Base-by-base conservation (phyloP, 306 rosid species). In the Prosopis cineraria region DNA sequence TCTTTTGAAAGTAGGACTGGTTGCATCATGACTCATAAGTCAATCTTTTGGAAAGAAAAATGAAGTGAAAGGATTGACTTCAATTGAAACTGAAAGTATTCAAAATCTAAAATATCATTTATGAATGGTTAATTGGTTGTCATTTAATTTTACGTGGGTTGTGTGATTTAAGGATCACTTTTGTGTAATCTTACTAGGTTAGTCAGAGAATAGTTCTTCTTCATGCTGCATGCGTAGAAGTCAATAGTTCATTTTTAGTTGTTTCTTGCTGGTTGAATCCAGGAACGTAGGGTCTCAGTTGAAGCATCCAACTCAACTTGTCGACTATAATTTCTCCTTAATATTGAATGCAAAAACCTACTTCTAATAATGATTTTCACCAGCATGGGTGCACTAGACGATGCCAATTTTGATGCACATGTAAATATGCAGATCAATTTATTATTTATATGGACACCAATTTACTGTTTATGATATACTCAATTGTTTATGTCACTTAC, bases 181-280 rank as follows among this genome's bases (percentile, higher is more conserved):
- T 66, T 84, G 68, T 65, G 58, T 29, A 43, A 58, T 47, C 68
- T 72, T 80, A 58, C 33, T 62, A 40, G 37, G 29, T 50, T 70
- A 9, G 14, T 66, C 71, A 20, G 30, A 37, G 48, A 66, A 11
- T 66, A 20, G 48, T 65, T 36, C 70, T 64, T 36, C 12, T 30
- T 62, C 36, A 20, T 36, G 25, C 19, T 19, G 70, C 10, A 3
- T 65, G 70, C 10, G 9, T 65, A n/a, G 47, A 36, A 65, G 47
- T 62, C 11, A 10, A 16, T 33, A 16, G 24, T 16, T 62, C 24
- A 27, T 62, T 31, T 60, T 62, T 31, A 13, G 3, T 59, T 62
- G 68, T 62, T 62, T 62, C 41, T 31, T 31, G 68, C 8, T 31
- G 24, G 12, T 62, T 30, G 41, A 31, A 31, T 9, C 41, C 6